phyloP scores from a whole-genome alignment of 352 stramenopile species.

The Globisporangium viniferum region DNA sequence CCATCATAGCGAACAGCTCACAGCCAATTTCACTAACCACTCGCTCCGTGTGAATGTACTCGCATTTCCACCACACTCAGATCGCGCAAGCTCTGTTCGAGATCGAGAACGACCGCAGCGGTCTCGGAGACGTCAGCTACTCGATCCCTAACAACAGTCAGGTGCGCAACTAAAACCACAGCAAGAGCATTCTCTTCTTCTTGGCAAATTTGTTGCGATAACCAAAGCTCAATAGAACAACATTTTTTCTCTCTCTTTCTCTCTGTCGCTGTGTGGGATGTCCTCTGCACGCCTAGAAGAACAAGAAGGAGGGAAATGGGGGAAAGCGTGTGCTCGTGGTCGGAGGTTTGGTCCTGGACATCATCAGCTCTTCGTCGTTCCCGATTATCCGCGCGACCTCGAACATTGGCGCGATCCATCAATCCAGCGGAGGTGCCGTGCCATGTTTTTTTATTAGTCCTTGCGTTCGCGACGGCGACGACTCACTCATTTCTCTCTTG shows the following conservation, averaged over 20 bases:
- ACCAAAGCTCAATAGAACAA: not conserved
- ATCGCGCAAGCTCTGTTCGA: constrained; percentile 67
- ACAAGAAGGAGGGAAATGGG: not conserved
- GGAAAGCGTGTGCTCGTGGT: constrained; percentile 73
- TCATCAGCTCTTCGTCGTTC: constrained; percentile 70
- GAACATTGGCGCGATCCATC: constrained; percentile 83
- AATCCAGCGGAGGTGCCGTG: constrained; percentile 66
- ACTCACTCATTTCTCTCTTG: not conserved
- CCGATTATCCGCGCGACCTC: constrained; percentile 79
- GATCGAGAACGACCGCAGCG: constrained; percentile 38
- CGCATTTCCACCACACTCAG: constrained; percentile 16
- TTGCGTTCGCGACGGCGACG: not conserved
- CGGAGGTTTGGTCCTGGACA: constrained; percentile 84
- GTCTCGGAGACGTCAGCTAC: constrained; percentile 21
- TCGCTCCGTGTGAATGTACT: too few relatives aligned
- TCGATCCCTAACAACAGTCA: constrained; percentile 39
- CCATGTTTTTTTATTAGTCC: not conserved
- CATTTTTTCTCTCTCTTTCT: not conserved
- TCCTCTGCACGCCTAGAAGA: not conserved
- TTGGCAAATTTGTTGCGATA: not conserved
- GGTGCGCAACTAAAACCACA: constrained; percentile 32
- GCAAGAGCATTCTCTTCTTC: not conserved
- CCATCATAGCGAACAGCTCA: too few relatives aligned
- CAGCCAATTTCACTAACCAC: too few relatives aligned
- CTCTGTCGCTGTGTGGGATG: not conserved